Evolutionary conservation across 306 rosid genomes (phyloP).

Genomic region (Ochetophila trinervis): DNA sequence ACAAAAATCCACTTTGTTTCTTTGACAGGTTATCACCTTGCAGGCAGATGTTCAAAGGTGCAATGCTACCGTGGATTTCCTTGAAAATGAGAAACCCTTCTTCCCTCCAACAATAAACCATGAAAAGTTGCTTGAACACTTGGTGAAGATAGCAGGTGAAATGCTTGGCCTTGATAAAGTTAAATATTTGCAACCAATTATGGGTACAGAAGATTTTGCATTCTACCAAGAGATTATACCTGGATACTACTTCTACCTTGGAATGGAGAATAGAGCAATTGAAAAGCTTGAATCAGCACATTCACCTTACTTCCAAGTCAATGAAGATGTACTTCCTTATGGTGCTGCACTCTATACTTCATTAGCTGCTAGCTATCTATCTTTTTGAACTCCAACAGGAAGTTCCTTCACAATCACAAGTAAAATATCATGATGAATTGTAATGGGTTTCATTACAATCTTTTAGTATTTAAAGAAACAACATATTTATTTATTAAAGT

Average conservation of each 20-base stretch:
- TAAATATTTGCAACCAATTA: conserved; percentile 38
- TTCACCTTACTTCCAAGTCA: conserved; percentile 53
- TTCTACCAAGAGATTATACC: conserved; percentile 78
- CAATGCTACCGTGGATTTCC: conserved; percentile 65
- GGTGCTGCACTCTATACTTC: conserved; percentile 86
- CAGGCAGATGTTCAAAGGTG: conserved; percentile 91
- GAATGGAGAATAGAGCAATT: conserved; percentile 50
- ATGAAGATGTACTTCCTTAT: conserved; percentile 65
- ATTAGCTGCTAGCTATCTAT: conserved; percentile 54
- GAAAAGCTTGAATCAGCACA: conserved; percentile 35
- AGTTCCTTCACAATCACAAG: conserved; percentile 5
- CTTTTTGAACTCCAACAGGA: conserved; percentile 38
- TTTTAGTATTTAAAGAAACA: no score
- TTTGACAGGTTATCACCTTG: conserved; percentile 57
- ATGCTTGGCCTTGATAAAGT: conserved; percentile 59
- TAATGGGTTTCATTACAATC: conserved; percentile 10
- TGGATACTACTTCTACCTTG: conserved; percentile 58
- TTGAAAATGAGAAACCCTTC: conserved; percentile 25
- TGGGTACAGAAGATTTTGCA: conserved; percentile 76
- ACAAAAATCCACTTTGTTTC: no score
- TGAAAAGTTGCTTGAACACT: conserved; percentile 52
- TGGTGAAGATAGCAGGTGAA: conserved; percentile 48
- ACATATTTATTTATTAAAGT: no score
- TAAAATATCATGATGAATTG: conserved; percentile 42
- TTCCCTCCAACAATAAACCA: conserved; percentile 68